Evolutionary conservation across 257 asterid genomes (phyloP).

Genomic region (Nicotiana knightiana): DNA sequence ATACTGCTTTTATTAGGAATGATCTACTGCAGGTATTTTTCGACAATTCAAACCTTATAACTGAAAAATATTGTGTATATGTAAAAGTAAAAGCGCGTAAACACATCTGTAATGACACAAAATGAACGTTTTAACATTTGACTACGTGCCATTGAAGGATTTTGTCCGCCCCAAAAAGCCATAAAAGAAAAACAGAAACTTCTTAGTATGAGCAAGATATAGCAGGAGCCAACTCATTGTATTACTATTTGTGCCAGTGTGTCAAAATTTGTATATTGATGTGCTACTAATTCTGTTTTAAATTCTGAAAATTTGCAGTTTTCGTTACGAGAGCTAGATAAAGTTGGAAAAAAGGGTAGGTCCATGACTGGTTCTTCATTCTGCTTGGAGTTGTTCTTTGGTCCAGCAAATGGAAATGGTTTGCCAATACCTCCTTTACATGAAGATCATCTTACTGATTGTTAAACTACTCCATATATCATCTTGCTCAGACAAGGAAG

Average conservation of each 20-base stretch:
- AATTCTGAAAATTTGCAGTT: constrained; percentile 34
- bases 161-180: background rate
- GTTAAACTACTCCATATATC: background rate
- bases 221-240: background rate
- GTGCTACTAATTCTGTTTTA: background rate
- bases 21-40: constrained; percentile 57
- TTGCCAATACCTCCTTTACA: constrained; percentile 21
- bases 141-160: too few species aligned
- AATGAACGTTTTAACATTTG: too few species aligned
- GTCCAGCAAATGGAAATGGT: constrained; percentile 44
- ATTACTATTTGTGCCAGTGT: background rate
- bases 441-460: constrained; percentile 12
- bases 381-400: constrained; percentile 69
- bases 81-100: background rate
- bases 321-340: constrained; percentile 51
- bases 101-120: too few species aligned
- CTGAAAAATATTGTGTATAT: background rate
- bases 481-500: background rate
- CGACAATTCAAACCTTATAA: background rate
- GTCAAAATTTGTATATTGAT: background rate
- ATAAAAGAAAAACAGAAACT: background rate
- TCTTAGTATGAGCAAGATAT: background rate
- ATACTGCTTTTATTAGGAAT: constrained; percentile 61
- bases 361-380: constrained; percentile 66
- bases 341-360: constrained; percentile 57